phyloP scores from a whole-genome alignment of 768 basidiomycete species.

The Cyclocybe aegerita region DNA sequence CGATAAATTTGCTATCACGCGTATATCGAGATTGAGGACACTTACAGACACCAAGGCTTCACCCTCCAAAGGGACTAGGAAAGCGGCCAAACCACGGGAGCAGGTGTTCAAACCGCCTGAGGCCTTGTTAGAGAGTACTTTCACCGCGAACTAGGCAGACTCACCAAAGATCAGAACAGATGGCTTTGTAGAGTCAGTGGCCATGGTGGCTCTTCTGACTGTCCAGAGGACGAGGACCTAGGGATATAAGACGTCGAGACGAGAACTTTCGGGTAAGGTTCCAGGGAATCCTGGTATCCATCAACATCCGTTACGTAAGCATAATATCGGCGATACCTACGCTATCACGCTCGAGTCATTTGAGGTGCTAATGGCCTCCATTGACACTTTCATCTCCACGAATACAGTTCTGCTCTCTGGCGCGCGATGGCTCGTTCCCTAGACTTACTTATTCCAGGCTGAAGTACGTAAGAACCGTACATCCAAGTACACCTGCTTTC shows the following conservation, averaged over 20 bases:
- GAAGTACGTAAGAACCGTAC: too few species aligned
- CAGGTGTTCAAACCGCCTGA: constrained; percentile 81
- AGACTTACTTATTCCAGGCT: too few species aligned
- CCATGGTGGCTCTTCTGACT: constrained; percentile 25
- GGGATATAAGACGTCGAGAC: background rate
- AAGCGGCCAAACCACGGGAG: constrained; percentile 67
- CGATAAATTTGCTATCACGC: background rate
- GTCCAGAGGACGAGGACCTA: background rate
- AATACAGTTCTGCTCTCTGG: too few species aligned
- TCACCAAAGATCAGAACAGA: constrained; percentile 77
- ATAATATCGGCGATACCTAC: too few species aligned
- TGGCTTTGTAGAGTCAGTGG: constrained; percentile 41
- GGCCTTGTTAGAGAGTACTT: constrained; percentile 10
- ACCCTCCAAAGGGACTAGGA: constrained; percentile 67
- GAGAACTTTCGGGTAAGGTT: constrained; percentile 3
- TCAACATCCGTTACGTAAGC: constrained; percentile 14
- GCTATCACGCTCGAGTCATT: too few species aligned
- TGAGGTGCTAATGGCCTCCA: too few species aligned
- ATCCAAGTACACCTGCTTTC: too few species aligned
- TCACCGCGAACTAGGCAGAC: constrained; percentile 16
- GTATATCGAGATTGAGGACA: constrained; percentile 7
- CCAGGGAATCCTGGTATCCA: constrained; percentile 7
- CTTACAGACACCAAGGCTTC: constrained; percentile 73
- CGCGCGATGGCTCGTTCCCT: too few species aligned
- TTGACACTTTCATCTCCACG: too few species aligned